Conservation (phyloP, 139 green algal genomes). For the Tetradesmus obliquus region DNA sequence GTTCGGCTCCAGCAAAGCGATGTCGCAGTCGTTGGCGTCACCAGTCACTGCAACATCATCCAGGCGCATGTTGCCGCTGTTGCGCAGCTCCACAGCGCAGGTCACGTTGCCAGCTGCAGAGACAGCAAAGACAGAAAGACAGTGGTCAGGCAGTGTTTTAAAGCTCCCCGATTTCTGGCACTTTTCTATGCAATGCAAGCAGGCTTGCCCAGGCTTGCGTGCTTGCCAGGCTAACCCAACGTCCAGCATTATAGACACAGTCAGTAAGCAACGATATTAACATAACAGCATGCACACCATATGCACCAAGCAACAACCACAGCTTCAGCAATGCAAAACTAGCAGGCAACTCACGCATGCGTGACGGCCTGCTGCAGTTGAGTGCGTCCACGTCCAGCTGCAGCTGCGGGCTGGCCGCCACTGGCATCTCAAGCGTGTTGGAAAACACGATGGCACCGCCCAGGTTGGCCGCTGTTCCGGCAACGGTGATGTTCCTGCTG, state of each 20-base stretch:
- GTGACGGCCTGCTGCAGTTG: not conserved
- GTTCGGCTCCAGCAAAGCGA: not conserved
- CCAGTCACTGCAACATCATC: not conserved
- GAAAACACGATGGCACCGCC: not conserved
- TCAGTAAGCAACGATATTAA: too few relatives aligned
- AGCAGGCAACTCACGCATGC: not conserved
- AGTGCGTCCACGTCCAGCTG: not conserved
- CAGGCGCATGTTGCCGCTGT: constrained; percentile 14
- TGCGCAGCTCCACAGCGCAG: not conserved
- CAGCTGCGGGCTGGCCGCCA: not conserved
- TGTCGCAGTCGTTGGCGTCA: not conserved
- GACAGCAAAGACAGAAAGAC: too few relatives aligned
- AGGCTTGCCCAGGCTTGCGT: too few relatives aligned
- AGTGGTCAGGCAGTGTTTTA: too few relatives aligned
- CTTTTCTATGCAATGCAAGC: too few relatives aligned
- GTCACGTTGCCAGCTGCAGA: not conserved
- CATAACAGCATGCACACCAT: too few relatives aligned
- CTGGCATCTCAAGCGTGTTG: not conserved
- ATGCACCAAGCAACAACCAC: not conserved
- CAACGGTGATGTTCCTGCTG: not conserved
- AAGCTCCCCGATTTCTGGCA: too few relatives aligned
- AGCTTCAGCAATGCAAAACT: not conserved
- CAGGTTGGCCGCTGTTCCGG: not conserved
- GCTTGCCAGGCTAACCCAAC: too few relatives aligned
- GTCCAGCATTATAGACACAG: too few relatives aligned